These are phyloP conservation scores for Lactarius evosmus DNA, from an alignment of 768 basidiomycete genomes.

Conservation along the genomic window DNA sequence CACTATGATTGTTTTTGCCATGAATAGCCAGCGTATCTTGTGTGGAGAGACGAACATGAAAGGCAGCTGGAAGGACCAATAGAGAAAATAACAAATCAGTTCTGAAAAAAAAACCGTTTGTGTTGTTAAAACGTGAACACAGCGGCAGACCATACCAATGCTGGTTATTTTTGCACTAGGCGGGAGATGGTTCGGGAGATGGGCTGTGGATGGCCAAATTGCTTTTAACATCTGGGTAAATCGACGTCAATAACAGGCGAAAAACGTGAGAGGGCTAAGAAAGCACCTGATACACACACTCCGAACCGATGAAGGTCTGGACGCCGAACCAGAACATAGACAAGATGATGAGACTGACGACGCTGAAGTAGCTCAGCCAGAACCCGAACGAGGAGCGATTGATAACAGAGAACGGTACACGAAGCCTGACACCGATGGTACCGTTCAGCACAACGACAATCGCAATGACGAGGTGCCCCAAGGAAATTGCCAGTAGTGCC, in stretches of 20 bases:
- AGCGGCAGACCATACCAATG: constrained; percentile 39
- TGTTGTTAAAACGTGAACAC: background rate
- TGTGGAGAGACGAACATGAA: constrained; percentile 75
- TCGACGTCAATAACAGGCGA: background rate
- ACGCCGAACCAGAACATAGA: constrained; percentile 83
- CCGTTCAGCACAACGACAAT: constrained; percentile 76
- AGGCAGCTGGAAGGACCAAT: constrained; percentile 73
- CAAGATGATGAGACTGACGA: constrained; percentile 72
- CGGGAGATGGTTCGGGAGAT: constrained; percentile 62
- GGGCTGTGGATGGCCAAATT: constrained; percentile 71
- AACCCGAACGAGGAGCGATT: constrained; percentile 86
- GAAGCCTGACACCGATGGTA: constrained; percentile 70
- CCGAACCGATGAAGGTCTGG: constrained; percentile 58
- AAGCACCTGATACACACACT: constrained; percentile 62
- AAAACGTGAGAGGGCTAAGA: background rate
- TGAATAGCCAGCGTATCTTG: constrained; percentile 71
- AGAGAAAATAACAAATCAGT: constrained; percentile 71
- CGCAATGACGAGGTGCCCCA: constrained; percentile 73
- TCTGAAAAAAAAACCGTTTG: constrained; percentile 36
- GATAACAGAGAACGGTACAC: constrained; percentile 73
- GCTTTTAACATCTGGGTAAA: constrained; percentile 61
- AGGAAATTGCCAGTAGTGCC: constrained; percentile 63
- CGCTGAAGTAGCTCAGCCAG: constrained; percentile 85
- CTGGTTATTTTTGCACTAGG: constrained; percentile 59
- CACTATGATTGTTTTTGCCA: constrained; percentile 52